phyloP scores from a whole-genome alignment of 805 yeast species.

The Starmerella cellae region DNA sequence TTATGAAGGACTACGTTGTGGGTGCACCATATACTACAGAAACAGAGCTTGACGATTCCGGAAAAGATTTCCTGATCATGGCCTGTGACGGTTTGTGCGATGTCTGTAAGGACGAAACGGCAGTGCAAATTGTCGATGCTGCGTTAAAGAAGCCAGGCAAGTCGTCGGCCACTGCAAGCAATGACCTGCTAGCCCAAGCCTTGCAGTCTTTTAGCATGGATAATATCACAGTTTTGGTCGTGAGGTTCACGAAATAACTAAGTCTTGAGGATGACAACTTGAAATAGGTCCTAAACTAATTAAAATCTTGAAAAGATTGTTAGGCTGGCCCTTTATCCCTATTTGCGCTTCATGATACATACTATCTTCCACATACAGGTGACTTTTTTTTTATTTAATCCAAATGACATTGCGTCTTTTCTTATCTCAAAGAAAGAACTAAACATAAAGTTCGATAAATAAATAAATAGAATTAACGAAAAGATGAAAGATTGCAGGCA shows the following conservation, averaged over 20 bases:
- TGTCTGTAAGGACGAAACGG: constrained; percentile 71
- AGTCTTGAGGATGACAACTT: too few species aligned
- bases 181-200: constrained; percentile 56
- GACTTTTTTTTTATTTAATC: too few species aligned
- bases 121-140: constrained; percentile 55
- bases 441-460: neutral
- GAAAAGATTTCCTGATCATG: constrained; percentile 72
- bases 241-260: constrained; percentile 22
- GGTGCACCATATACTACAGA: constrained; percentile 89
- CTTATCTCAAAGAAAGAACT: too few species aligned
- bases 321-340: neutral
- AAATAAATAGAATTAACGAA: neutral
- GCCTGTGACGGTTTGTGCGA: constrained; percentile 99
- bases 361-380: too few species aligned
- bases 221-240: constrained; percentile 87
- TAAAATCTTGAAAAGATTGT: neutral
- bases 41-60: constrained; percentile 52
- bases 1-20: constrained; percentile 75
- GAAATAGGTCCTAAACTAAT: neutral
- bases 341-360: neutral
- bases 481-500: neutral
- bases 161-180: constrained; percentile 52
- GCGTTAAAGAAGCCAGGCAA: constrained; percentile 29
- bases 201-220: constrained; percentile 71
- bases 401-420: too few species aligned